Base-by-base conservation (phyloP, 768 basidiomycete genomes). In the Flagelloscypha sp. region DNA sequence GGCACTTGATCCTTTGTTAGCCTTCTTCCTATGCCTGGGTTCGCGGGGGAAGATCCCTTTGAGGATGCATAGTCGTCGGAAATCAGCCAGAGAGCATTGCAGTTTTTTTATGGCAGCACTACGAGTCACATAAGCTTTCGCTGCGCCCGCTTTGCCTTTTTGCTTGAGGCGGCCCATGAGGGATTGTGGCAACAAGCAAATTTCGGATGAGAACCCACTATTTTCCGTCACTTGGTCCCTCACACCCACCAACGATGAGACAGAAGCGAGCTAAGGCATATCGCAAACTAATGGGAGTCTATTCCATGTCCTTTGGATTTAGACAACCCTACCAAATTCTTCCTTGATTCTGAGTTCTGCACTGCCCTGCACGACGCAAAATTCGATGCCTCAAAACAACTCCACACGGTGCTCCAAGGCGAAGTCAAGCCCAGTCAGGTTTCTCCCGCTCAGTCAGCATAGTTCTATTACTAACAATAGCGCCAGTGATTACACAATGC, bases 21-120 rank as follows among this genome's bases (percentile, higher is more conserved):
- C 95, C 44, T 79, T 77, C 57, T 97, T 99, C 48, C 76, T 79
- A 61, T 76, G 80, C 30, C 79, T 76, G 17, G 95, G 95, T 57
- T 99, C 95, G 36, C 94, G 86, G 44, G 95, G 95, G 57, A 94
- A 97, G 50, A 99, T 94, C 9, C 94, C 95, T 68, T 99, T 99
- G 48, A 99, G 66, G 46, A 99, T 99, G 59, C 95, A 99, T 23
- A 99, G 65, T 37, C 95, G 74, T 37, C 95, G 77, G 63, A 99
- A 99, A 59, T 99, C 95, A 29, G 90, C 86, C 19, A 99, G 69
- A 27, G 95, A 93, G 57, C 90, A 89, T 62, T 99, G 95, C 8
- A 98, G 70, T 62, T 90, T 98, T 60, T 90, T 94, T 39, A 98
- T 70, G 13, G 95, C 93, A 30, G 80, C 65, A 36, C 88, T 86